phyloP scores from a whole-genome alignment of 352 stramenopile genomes.

The Elongisporangium anandrum region DNA sequence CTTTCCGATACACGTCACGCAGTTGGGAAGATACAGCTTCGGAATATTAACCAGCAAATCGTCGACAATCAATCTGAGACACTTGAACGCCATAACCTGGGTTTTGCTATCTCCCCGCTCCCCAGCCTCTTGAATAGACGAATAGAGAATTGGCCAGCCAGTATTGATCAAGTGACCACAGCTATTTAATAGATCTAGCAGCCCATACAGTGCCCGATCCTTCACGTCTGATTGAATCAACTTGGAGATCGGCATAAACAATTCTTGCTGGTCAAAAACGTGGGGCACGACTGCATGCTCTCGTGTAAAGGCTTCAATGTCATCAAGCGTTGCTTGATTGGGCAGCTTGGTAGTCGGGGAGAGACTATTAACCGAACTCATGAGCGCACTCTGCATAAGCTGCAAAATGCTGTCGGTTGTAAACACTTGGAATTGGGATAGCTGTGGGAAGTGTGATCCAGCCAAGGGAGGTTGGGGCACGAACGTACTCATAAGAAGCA shows the following conservation, averaged over 20 bases:
- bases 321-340: slow-evolving; percentile 38
- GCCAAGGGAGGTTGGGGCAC: slow-evolving; percentile 30
- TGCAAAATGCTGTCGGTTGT: slow-evolving; percentile 78
- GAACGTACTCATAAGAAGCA: slow-evolving; percentile 72
- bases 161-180: slow-evolving; percentile 69
- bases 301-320: slow-evolving; percentile 34
- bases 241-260: slow-evolving; percentile 55
- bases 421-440: slow-evolving; percentile 70
- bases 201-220: slow-evolving; percentile 56
- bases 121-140: slow-evolving; percentile 56
- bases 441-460: slow-evolving; percentile 44
- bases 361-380: slow-evolving; percentile 56
- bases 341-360: slow-evolving; percentile 38
- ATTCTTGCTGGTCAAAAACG: slow-evolving; percentile 65
- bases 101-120: slow-evolving; percentile 68
- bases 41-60: slow-evolving; percentile 92
- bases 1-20: slow-evolving; percentile 91
- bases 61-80: slow-evolving; percentile 95
- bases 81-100: slow-evolving; percentile 92
- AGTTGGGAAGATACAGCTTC: slow-evolving; percentile 55
- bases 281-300: slow-evolving; percentile 28
- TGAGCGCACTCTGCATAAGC: slow-evolving; percentile 70
- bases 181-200: slow-evolving; percentile 75
- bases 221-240: slow-evolving; percentile 74
- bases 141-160: slow-evolving; percentile 69